Evolutionary conservation across 257 asterid species (phyloP), one percentile per base, ranked within the genome.

Genomic region (Nyctanthes arbortristis): DNA sequence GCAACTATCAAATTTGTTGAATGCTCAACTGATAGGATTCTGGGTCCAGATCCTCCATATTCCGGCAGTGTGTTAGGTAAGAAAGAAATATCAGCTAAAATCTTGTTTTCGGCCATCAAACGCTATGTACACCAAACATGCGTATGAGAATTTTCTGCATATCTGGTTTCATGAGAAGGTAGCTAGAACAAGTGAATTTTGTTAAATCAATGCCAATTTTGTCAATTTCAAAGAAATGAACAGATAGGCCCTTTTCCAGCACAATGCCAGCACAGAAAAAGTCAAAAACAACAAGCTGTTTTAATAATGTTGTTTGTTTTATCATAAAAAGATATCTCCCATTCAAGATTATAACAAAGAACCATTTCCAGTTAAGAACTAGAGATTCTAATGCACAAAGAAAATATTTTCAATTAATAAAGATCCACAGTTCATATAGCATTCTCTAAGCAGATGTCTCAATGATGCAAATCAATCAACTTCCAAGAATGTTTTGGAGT

Each of bases 231-330:
- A 5, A 5, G 28, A 49, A 49, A n/a, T 20, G 29, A 20, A 28
- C 12, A 49, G 11, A 20, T 2, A 20, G 1, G 29, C 13, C 29
- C 3, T 49, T 49, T 49, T 22, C 58, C 58, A 49, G 12, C 14
- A 49, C 58, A 49, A 49, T 49, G 58, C 58, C 59, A 52, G 59
- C 30, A 52, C 29, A 52, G 59, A 52, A 52, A 20, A 52, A 24
- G 59, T 52, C 59, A 24, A 8, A 52, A 52, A 52, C 59, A 52
- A 30, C 59, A 52, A 52, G 31, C 14, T 52, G 30, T 22, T 52
- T 10, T 52, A 24, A 52, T 52, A 24, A 52, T 52, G 59, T 30
- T 52, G n/a, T 30, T 52, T 52, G 59, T 52, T 52, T 52, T 52
- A 52, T 52, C 24, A n/a, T 22, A 22, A 24, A 52, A 22, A 9